phyloP scores from a whole-genome alignment of 164 flowering plant species.

The Paratinospora sagittata region DNA sequence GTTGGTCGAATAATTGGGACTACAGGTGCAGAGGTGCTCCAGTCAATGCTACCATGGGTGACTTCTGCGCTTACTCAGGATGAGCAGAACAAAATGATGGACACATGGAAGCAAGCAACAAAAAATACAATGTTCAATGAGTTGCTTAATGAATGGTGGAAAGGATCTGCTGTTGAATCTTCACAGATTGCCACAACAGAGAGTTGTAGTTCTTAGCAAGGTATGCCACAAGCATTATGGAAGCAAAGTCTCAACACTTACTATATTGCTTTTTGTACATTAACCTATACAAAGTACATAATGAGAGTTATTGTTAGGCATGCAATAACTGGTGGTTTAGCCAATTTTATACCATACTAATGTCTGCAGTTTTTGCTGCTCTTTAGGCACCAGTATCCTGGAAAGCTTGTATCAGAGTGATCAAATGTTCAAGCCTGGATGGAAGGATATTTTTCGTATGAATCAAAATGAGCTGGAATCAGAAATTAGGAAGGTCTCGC shows the following conservation, averaged over 20 bases:
- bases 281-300: no score
- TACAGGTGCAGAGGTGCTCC: slow-evolving; percentile 95
- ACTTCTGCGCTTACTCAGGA: slow-evolving; percentile 85
- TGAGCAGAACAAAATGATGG: slow-evolving; percentile 95
- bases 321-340: background rate
- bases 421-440: slow-evolving; percentile 86
- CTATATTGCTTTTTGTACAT: background rate
- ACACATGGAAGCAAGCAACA: slow-evolving; percentile 88
- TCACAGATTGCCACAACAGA: slow-evolving; percentile 31
- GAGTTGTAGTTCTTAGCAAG: slow-evolving; percentile 40
- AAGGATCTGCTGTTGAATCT: slow-evolving; percentile 41
- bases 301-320: no score
- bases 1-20: slow-evolving; percentile 94
- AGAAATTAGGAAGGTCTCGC: slow-evolving; percentile 80
- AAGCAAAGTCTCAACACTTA: background rate
- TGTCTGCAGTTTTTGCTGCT: background rate
- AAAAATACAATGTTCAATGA: slow-evolving; percentile 95
- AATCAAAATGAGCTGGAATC: slow-evolving; percentile 92
- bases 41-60: slow-evolving; percentile 96
- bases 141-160: slow-evolving; percentile 99
- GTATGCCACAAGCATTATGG: slow-evolving; percentile 31
- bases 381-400: slow-evolving; percentile 39
- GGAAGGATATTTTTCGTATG: slow-evolving; percentile 94
- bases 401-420: slow-evolving; percentile 57
- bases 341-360: background rate